phyloP scores from a whole-genome alignment of 2,329 filamentous ascomycete genomes.

The Venturia nashicola region DNA sequence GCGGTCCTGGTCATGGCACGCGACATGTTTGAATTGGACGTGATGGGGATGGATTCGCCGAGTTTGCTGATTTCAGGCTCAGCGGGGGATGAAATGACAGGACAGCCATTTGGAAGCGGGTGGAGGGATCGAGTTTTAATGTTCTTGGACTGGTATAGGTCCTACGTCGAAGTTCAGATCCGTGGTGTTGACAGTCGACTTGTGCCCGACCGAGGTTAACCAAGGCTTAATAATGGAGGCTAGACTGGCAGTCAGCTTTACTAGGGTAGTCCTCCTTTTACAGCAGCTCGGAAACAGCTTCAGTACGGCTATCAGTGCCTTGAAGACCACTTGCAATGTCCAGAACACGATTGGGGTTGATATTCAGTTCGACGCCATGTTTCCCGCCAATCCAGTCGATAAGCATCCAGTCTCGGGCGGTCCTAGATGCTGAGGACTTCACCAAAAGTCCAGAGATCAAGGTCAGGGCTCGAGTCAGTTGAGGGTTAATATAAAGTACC shows the following conservation, averaged over 20 bases:
- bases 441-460: no score
- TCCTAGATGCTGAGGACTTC: no score
- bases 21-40: conserved; percentile 1
- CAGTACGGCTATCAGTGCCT: no score
- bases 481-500: neutral
- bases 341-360: no score
- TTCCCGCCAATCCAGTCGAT: no score
- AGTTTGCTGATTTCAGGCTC: neutral
- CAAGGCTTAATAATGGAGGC: neutral
- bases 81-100: neutral
- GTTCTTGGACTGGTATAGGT: neutral
- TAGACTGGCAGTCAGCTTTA: neutral
- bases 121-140: neutral
- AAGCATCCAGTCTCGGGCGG: no score
- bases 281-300: no score
- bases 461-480: no score
- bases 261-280: no score
- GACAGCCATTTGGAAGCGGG: neutral
- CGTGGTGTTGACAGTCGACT: neutral
- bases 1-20: conserved; percentile 3
- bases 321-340: no score
- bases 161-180: neutral
- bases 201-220: neutral
- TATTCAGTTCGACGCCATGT: no score
- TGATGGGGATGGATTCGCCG: neutral